Evolutionary conservation across 192 early-diverging fungal genomes (phyloP), one percentile per base, ranked within the genome.

Genomic region (Umbelopsis vinacea): DNA sequence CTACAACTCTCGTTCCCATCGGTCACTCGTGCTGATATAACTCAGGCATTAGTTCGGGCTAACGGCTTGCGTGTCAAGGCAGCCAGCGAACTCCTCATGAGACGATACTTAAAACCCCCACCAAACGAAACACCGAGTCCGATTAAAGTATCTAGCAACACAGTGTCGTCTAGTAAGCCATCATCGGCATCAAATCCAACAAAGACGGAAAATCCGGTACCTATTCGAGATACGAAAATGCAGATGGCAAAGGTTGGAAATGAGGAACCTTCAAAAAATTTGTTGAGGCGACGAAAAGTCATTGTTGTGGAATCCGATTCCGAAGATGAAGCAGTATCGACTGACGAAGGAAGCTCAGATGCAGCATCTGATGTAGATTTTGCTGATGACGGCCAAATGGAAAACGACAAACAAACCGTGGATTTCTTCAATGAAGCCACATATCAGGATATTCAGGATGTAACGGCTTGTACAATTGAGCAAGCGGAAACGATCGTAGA

Each of bases 371-470:
- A 52, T 15, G 23, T 3, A 0, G 53, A 72, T 46, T 33, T 19
- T 9, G 68, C 45, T 4, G 37, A 35, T 22, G 35, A 69, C 35
- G 63, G 15, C 19, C 22, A 33, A 50, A 40, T 12, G 37, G 37
- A 22, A 55, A 0, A 22, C 21, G 57, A 63, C 17, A 12, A 37
- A n/a, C 33, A 71, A 63, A 38, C 43, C 15, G 6, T 74, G 3
- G 3, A n/a, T 4, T 79, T 79, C 46, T 79, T 68, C 29, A 73
- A 73, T 17, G 43, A 38, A 7, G 66, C 77, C 6, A 38, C 55
- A 3, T 37, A 26, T 14, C 68, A 72, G 8, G 77, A 79, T 14
- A 69, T 79, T 15, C 69, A 71, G 46, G 77, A 79, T 11, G 66
- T 74, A 11, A 74, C 73, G 1, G 70, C 66, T 0, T 74, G 72